phyloP scores from a whole-genome alignment of 2,329 filamentous ascomycete species.

The Fusarium torreyae region DNA sequence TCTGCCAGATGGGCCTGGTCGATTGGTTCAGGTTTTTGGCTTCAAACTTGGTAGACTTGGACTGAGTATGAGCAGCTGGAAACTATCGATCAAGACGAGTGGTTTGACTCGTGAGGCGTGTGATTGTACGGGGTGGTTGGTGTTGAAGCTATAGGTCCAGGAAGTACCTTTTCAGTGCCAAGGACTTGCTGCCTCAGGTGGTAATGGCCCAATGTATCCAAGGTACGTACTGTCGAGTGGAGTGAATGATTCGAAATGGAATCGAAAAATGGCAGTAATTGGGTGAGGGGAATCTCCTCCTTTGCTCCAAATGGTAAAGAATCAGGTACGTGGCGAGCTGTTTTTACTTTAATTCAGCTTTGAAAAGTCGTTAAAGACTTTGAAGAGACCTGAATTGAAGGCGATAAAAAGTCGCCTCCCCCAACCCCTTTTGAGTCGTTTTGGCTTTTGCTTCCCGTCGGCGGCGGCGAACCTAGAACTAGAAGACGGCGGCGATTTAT shows the following conservation, averaged over 20 bases:
- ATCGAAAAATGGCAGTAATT: slow-evolving; percentile 22
- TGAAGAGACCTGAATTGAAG: slow-evolving; percentile 10
- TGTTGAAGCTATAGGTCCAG: slow-evolving; percentile 27
- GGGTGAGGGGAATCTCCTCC: slow-evolving; percentile 17
- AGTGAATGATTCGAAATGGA: slow-evolving; percentile 14
- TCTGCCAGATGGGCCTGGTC: slow-evolving; percentile 34
- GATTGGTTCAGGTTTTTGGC: slow-evolving; percentile 20
- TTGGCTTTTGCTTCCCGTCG: slow-evolving; percentile 25
- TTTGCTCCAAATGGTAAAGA: slow-evolving; percentile 35
- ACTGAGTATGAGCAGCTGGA: slow-evolving; percentile 27
- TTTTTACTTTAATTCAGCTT: slow-evolving; percentile 28
- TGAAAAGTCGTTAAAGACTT: slow-evolving; percentile 17
- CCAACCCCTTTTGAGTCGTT: slow-evolving; percentile 38
- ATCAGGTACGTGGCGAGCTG: slow-evolving; percentile 37
- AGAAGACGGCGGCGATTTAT: slow-evolving; percentile 38
- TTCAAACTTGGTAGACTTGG: not conserved
- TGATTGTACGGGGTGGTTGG: slow-evolving; percentile 45
- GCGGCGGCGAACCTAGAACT: slow-evolving; percentile 27
- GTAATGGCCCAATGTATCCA: not conserved
- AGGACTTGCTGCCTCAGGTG: slow-evolving; percentile 39
- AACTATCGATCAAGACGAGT: slow-evolving; percentile 34
- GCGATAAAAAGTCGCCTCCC: slow-evolving; percentile 39
- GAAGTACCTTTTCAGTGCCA: slow-evolving; percentile 30
- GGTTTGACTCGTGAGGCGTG: slow-evolving; percentile 43
- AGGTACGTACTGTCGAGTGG: slow-evolving; percentile 33